Percentiles rank a stretch among this genome's conserved stretches.
Evolutionary conservation across 139 green algal genomes (phyloP).

Genomic region (Tetraselmis striata): DNA sequence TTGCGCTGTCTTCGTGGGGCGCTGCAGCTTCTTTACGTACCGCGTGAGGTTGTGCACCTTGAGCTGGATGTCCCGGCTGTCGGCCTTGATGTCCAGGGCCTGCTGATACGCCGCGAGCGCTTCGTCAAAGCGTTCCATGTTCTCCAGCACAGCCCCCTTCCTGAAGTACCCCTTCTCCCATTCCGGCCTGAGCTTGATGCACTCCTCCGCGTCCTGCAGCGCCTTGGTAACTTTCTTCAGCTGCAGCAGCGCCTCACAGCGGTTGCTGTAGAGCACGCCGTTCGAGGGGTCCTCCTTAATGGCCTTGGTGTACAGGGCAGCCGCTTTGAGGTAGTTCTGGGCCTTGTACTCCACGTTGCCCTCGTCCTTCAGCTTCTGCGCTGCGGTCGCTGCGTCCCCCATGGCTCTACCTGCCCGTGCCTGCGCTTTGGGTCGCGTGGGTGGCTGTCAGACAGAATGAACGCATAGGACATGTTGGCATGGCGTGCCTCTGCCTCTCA

Average conservation of each 20-base stretch:
- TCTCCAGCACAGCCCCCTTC: conserved; percentile 29
- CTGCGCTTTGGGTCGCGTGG: too few species aligned
- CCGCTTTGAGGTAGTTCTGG: conserved; percentile 76
- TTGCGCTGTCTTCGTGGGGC: neutral
- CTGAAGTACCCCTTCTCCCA: conserved; percentile 82
- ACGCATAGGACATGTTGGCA: too few species aligned
- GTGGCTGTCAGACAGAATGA: too few species aligned
- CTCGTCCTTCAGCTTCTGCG: conserved; percentile 53
- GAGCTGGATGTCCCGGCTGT: conserved; percentile 3
- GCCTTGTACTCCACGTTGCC: conserved; percentile 70
- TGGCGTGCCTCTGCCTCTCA: too few species aligned
- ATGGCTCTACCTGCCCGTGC: neutral
- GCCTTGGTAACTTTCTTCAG: conserved; percentile 87
- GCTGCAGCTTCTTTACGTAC: neutral
- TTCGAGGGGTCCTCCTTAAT: conserved; percentile 73
- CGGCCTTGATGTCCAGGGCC: conserved; percentile 2
- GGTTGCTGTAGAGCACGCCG: conserved; percentile 82
- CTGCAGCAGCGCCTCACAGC: conserved; percentile 75
- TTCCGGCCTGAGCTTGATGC: conserved; percentile 63
- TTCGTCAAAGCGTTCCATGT: conserved; percentile 25
- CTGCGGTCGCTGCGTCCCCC: neutral
- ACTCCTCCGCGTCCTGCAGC: conserved; percentile 72
- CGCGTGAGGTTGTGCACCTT: neutral
- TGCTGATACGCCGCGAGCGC: conserved; percentile 6
- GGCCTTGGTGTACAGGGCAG: conserved; percentile 78